Evolutionary conservation across 1,284 basidiomycete species (phyloP), one percentile per base, ranked within the genome.

Genomic region (Trichosporon asahii): DNA sequence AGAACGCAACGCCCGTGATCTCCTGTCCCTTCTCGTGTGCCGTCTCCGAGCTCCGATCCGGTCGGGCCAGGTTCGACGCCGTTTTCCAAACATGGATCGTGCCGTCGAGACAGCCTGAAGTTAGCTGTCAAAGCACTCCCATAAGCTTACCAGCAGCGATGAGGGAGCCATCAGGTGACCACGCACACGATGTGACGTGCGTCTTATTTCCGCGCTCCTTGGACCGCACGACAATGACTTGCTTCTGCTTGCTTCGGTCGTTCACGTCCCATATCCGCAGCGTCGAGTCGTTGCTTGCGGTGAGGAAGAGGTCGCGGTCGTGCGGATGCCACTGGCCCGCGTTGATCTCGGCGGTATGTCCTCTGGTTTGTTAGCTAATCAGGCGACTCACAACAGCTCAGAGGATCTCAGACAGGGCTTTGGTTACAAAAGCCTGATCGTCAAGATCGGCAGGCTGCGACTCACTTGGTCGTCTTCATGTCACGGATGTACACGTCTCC

Each of bases 401-500:
- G n/a, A n/a, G n/a, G n/a, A n/a, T n/a, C n/a, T n/a, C n/a, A n/a
- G n/a, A n/a, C n/a, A n/a, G n/a, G n/a, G n/a, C n/a, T n/a, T n/a
- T n/a, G n/a, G n/a, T n/a, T n/a, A n/a, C n/a, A n/a, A n/a, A n/a
- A n/a, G n/a, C n/a, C n/a, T n/a, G n/a, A n/a, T n/a, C n/a, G n/a
- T n/a, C n/a, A n/a, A n/a, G n/a, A n/a, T n/a, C n/a, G n/a, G n/a
- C n/a, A n/a, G 33, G 8, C 14, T 11, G 3, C 9, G 11, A 68
- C 89, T 75, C 76, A 94, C 94, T 89, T 87, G 70, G 97, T 99
- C 79, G 98, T 91, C 82, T 94, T 94, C 93, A 99, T 97, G 84
- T 99, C 97, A 67, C 97, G 90, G 77, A 99, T 92, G 80, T 98
- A 99, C 73, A 92, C 93, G 84, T 99, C 97, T 40, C 97, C 97